A percentile compares a stretch with the other conserved stretches of the same genome.
These are phyloP conservation scores for Phytophthora europaea DNA, from an alignment of 352 stramenopile genomes.

Conservation along the genomic window DNA sequence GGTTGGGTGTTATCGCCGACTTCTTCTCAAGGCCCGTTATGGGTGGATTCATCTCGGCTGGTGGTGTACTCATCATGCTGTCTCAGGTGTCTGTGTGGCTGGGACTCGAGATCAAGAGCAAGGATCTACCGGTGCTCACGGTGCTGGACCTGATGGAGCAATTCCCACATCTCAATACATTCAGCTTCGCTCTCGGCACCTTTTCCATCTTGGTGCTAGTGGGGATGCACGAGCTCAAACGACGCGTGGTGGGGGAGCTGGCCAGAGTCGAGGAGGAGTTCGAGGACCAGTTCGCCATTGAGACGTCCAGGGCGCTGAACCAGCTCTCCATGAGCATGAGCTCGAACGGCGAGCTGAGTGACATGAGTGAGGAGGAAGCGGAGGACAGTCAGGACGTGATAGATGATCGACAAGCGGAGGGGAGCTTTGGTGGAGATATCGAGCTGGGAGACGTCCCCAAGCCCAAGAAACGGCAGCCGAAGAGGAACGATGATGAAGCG, in stretches of 20 bases:
- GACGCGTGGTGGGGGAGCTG: conserved; percentile 54
- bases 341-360: conserved; percentile 25
- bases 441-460: conserved; percentile 26
- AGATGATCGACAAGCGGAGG: conserved; percentile 18
- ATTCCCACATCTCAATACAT: conserved; percentile 57
- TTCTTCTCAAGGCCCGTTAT: conserved; percentile 84
- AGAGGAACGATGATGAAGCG: conserved; percentile 3
- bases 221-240: conserved; percentile 47
- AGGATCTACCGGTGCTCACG: conserved; percentile 65
- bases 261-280: conserved; percentile 44
- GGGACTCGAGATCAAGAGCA: conserved; percentile 56
- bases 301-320: conserved; percentile 49
- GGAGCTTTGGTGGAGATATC: conserved; percentile 20
- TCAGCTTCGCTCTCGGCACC: conserved; percentile 61
- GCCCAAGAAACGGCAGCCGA: conserved; percentile 35
- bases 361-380: conserved; percentile 33
- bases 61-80: conserved; percentile 72
- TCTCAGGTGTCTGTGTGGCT: conserved; percentile 74
- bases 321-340: conserved; percentile 39
- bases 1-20: conserved; percentile 69
- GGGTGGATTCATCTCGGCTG: conserved; percentile 77
- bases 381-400: conserved; percentile 36
- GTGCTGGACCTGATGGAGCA: conserved; percentile 60
- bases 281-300: conserved; percentile 55
- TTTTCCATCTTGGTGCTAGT: conserved; percentile 63